Conservation (phyloP, 192 early-diverging fungal genomes). For the Geranomyces variabilis region DNA sequence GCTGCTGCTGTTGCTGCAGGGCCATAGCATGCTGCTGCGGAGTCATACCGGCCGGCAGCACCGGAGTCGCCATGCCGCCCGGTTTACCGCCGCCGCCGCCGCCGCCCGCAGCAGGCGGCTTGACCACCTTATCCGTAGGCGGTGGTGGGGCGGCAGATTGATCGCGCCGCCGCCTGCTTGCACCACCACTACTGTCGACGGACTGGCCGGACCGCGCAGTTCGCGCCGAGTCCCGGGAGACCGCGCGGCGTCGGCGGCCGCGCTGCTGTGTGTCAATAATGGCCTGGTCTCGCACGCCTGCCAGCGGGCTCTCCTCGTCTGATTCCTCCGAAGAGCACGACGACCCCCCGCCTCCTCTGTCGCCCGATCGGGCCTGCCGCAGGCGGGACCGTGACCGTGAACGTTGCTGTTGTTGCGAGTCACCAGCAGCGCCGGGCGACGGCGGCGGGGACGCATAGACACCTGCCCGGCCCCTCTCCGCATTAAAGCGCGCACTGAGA, state of each 20-base stretch:
- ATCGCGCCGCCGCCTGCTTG: conserved; percentile 1
- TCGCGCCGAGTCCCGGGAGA: background rate
- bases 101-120: too few relatives aligned
- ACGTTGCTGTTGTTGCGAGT: background rate
- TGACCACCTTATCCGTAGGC: background rate
- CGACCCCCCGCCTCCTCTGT: background rate
- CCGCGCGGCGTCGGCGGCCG: conserved; percentile 2
- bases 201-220: too few relatives aligned
- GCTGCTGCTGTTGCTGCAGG: conserved; percentile 16
- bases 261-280: conserved; percentile 16
- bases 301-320: conserved; percentile 20
- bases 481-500: background rate
- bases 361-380: background rate
- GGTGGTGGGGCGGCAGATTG: background rate
- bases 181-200: background rate
- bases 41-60: background rate
- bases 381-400: background rate
- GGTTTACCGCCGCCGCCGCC: too few relatives aligned
- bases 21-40: conserved; percentile 16
- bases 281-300: conserved; percentile 12
- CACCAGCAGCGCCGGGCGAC: background rate
- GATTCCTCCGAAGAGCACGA: conserved; percentile 9
- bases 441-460: background rate
- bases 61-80: background rate
- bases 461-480: background rate